Percentiles rank a stretch among this genome's conserved stretches.
These are phyloP conservation scores for Boletus rubroflammeus DNA, from an alignment of 768 basidiomycete genomes.

Conservation along the genomic window DNA sequence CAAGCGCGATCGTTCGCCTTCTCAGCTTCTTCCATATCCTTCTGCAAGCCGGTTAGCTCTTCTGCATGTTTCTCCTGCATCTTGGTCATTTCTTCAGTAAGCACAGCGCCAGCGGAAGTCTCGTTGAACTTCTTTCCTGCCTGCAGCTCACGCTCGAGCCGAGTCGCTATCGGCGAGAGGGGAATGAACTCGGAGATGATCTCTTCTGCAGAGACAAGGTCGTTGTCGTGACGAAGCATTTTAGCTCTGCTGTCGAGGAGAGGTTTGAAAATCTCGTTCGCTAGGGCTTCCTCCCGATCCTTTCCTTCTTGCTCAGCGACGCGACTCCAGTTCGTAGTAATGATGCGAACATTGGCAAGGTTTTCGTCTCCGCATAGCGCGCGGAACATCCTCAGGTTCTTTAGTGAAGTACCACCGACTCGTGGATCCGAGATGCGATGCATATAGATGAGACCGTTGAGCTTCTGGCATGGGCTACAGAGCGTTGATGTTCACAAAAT, in stretches of 20 bases:
- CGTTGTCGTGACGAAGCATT: not conserved
- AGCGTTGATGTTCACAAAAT: not conserved
- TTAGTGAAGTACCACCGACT: not conserved
- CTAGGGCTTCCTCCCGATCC: not conserved
- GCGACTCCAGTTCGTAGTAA: not conserved
- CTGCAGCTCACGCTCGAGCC: not conserved
- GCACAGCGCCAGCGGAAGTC: not conserved
- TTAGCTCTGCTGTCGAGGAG: not conserved
- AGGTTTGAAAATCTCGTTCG: not conserved
- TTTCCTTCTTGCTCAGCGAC: not conserved
- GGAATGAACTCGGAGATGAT: not conserved
- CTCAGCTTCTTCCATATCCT: not conserved
- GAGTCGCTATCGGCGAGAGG: not conserved
- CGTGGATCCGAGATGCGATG: not conserved
- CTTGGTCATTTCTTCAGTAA: not conserved
- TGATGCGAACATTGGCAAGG: not conserved
- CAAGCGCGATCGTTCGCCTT: not conserved
- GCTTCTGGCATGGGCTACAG: not conserved
- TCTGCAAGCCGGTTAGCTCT: not conserved
- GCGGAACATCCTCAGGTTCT: not conserved
- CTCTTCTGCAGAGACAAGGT: not conserved
- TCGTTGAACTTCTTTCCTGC: not conserved
- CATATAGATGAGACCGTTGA: not conserved
- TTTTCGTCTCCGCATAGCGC: not conserved
- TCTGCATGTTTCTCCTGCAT: not conserved